A percentile compares a stretch with the other conserved stretches of the same genome.
phyloP scores from a whole-genome alignment of 768 basidiomycete genomes.

The Melanogaster broomeanus region DNA sequence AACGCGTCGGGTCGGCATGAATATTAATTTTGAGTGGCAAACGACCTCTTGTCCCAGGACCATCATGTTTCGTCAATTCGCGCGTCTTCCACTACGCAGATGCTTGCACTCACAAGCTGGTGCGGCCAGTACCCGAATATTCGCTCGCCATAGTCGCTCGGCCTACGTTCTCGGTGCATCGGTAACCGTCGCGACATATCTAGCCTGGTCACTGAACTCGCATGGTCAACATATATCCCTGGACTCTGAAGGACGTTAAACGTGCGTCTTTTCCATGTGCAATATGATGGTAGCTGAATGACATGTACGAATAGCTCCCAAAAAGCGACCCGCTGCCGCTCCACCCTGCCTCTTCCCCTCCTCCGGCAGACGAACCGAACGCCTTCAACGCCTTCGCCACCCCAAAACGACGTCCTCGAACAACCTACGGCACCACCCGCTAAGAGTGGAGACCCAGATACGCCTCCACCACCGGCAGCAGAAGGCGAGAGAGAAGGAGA shows the following conservation, averaged over 20 bases:
- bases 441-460: conserved; percentile 9
- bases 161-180: conserved; percentile 46
- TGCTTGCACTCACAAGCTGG: conserved; percentile 48
- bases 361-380: conserved; percentile 19
- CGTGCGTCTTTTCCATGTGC: conserved; percentile 19
- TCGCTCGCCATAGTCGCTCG: conserved; percentile 28
- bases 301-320: conserved; percentile 13
- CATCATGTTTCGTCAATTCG: conserved; percentile 55
- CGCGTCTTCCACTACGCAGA: conserved; percentile 54
- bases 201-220: conserved; percentile 49
- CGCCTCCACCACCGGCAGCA: conserved; percentile 4
- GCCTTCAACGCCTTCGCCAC: conserved; percentile 13
- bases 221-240: conserved; percentile 46
- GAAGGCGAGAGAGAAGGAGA: conserved; percentile 26
- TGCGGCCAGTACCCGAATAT: conserved; percentile 17
- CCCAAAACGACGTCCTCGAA: conserved; percentile 21
- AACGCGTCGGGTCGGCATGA: conserved; percentile 10
- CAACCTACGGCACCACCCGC: neutral
- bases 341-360: conserved; percentile 3
- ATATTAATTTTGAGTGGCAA: conserved; percentile 26
- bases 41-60: conserved; percentile 3
- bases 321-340: conserved; percentile 10
- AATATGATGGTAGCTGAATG: neutral
- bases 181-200: conserved; percentile 44
- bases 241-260: conserved; percentile 40